These are phyloP conservation scores for Podaxis sp. DNA, from an alignment of 768 basidiomycete species.

Conservation along the genomic window DNA sequence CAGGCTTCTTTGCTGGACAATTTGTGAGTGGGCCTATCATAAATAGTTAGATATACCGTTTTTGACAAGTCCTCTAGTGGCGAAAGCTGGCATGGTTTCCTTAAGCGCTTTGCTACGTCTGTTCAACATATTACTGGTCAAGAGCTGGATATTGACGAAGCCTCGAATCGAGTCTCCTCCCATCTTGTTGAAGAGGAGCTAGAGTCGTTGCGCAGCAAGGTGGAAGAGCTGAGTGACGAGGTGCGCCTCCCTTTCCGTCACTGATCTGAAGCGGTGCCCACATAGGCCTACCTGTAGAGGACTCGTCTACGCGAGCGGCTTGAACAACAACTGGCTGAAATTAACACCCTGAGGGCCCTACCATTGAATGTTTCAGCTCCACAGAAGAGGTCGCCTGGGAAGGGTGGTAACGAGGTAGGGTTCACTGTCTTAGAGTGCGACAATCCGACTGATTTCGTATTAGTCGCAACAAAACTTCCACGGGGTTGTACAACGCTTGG, in stretches of 20 bases:
- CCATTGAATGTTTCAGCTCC: conserved; percentile 31
- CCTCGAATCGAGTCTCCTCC: conserved; percentile 29
- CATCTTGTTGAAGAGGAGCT: conserved; percentile 57
- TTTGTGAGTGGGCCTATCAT: conserved; percentile 42
- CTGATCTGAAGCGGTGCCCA: not conserved
- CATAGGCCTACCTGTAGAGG: conserved; percentile 32
- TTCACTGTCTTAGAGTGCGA: not conserved
- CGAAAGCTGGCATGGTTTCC: conserved; percentile 57
- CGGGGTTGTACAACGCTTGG: conserved; percentile 74
- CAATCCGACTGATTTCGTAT: not conserved
- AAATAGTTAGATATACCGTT: not conserved
- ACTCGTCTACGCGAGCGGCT: conserved; percentile 48
- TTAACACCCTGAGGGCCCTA: conserved; percentile 59
- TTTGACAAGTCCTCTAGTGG: conserved; percentile 36
- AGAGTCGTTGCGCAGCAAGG: conserved; percentile 49
- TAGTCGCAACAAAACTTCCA: conserved; percentile 47
- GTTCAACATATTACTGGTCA: conserved; percentile 66
- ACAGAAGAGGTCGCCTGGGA: conserved; percentile 37
- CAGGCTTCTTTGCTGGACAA: conserved; percentile 54
- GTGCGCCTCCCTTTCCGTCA: conserved; percentile 27
- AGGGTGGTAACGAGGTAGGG: conserved; percentile 53
- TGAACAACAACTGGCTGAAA: conserved; percentile 60
- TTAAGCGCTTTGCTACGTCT: conserved; percentile 55
- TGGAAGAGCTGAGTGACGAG: conserved; percentile 66
- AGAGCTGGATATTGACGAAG: conserved; percentile 48